Percentiles rank a stretch among this genome's conserved stretches.
phyloP scores from a whole-genome alignment of 257 asterid species.

The Lycium barbarum region DNA sequence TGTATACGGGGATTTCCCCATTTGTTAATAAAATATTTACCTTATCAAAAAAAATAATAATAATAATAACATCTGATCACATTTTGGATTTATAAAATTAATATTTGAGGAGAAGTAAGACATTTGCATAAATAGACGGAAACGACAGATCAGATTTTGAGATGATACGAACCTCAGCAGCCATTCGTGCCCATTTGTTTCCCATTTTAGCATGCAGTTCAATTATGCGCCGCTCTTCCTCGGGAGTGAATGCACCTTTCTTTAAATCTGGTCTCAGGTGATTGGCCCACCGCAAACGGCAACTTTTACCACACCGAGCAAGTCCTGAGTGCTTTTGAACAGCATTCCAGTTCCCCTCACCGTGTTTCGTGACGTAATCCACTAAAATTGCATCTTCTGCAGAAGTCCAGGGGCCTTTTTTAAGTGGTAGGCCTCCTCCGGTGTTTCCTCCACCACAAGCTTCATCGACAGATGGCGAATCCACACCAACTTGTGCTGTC shows the following conservation, averaged over 20 bases:
- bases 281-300: slow-evolving; percentile 76
- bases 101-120: neutral
- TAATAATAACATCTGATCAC: neutral
- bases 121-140: neutral
- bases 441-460: slow-evolving; percentile 47
- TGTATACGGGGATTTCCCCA: too few relatives aligned
- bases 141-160: neutral
- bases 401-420: slow-evolving; percentile 73
- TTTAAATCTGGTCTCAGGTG: slow-evolving; percentile 69
- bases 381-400: slow-evolving; percentile 64
- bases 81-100: neutral
- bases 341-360: slow-evolving; percentile 78
- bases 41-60: too few relatives aligned
- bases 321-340: slow-evolving; percentile 64
- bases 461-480: slow-evolving; percentile 52
- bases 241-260: slow-evolving; percentile 62
- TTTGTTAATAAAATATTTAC: too few relatives aligned
- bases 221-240: slow-evolving; percentile 60
- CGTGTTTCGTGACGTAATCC: slow-evolving; percentile 59
- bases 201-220: slow-evolving; percentile 71
- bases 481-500: slow-evolving; percentile 38
- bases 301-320: slow-evolving; percentile 74
- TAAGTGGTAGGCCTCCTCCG: slow-evolving; percentile 50
- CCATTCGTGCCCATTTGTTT: slow-evolving; percentile 75
- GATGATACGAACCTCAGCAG: slow-evolving; percentile 56